phyloP scores from a whole-genome alignment of 306 rosid species.

The Cicer arietinum region DNA sequence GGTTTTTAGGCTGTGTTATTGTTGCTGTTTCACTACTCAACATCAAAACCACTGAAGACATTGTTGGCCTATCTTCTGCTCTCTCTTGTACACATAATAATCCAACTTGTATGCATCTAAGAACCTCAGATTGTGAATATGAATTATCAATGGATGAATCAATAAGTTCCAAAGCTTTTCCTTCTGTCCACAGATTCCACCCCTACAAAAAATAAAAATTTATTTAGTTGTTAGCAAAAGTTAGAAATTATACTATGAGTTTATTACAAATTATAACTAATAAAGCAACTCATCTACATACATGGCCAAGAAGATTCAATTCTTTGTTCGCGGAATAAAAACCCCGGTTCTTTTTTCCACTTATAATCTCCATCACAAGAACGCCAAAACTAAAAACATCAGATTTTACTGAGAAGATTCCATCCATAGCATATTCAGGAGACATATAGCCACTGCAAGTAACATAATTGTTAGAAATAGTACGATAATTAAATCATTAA shows the following conservation, averaged over 20 bases:
- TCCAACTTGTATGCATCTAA: slow-evolving; percentile 58
- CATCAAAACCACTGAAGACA: slow-evolving; percentile 61
- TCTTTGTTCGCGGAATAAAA: slow-evolving; percentile 61
- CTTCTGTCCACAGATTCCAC: slow-evolving; percentile 76
- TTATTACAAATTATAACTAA: neutral
- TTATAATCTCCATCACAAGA: slow-evolving; percentile 68
- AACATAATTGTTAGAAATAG: neutral
- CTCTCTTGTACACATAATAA: slow-evolving; percentile 58
- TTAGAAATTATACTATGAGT: slow-evolving; percentile 1
- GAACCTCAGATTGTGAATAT: slow-evolving; percentile 56
- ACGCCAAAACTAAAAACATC: slow-evolving; percentile 86
- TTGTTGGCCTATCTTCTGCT: slow-evolving; percentile 61
- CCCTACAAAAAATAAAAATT: slow-evolving; percentile 49
- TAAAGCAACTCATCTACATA: slow-evolving; percentile 39
- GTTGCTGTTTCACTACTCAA: slow-evolving; percentile 54
- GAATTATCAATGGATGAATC: slow-evolving; percentile 58
- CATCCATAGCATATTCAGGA: slow-evolving; percentile 86
- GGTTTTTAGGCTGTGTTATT: slow-evolving; percentile 52
- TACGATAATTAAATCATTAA: neutral
- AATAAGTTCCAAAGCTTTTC: slow-evolving; percentile 55
- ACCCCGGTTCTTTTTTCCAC: slow-evolving; percentile 76
- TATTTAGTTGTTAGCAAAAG: slow-evolving; percentile 19
- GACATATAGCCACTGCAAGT: slow-evolving; percentile 77
- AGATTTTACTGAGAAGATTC: slow-evolving; percentile 70
- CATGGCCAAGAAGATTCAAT: slow-evolving; percentile 73